Conservation (phyloP, 1,284 basidiomycete species). For the Tetrapyrgos nigripes region DNA sequence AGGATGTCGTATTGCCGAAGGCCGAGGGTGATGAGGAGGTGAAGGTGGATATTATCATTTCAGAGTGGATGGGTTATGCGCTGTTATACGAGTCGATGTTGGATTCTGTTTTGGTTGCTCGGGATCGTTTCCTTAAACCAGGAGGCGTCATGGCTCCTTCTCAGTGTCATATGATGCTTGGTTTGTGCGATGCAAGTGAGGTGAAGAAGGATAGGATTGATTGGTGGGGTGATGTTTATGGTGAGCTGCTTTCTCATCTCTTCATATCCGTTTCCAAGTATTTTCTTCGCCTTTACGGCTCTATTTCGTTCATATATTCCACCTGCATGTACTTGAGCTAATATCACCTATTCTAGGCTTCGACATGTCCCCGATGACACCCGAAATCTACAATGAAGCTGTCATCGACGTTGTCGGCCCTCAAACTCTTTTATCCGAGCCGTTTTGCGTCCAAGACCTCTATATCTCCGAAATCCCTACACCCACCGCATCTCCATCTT, state of each 20-base stretch:
- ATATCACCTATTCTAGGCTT: constrained; percentile 66
- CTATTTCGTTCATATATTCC: constrained; percentile 6
- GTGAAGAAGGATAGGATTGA: constrained; percentile 82
- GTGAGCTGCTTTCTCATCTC: no score
- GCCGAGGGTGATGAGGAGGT: constrained; percentile 62
- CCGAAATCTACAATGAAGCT: constrained; percentile 77
- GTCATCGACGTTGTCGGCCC: constrained; percentile 82
- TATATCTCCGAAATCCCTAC: constrained; percentile 36
- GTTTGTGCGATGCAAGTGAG: constrained; percentile 78
- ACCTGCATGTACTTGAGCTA: no score
- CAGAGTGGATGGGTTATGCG: constrained; percentile 98
- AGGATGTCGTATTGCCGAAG: constrained; percentile 61
- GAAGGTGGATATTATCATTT: constrained; percentile 92
- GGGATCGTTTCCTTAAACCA: constrained; percentile 82
- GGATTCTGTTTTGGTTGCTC: constrained; percentile 89
- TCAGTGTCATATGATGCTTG: constrained; percentile 87
- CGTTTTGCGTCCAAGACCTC: constrained; percentile 67
- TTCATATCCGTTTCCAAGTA: neutral
- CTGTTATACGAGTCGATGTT: constrained; percentile 97
- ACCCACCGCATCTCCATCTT: neutral
- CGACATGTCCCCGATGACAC: constrained; percentile 82
- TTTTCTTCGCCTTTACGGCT: neutral
- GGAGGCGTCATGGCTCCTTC: constrained; percentile 90
- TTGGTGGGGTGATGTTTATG: constrained; percentile 94
- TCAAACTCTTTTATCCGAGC: constrained; percentile 73